phyloP scores from a whole-genome alignment of 2,329 filamentous ascomycete species.

The Hypoxylon sp. region DNA sequence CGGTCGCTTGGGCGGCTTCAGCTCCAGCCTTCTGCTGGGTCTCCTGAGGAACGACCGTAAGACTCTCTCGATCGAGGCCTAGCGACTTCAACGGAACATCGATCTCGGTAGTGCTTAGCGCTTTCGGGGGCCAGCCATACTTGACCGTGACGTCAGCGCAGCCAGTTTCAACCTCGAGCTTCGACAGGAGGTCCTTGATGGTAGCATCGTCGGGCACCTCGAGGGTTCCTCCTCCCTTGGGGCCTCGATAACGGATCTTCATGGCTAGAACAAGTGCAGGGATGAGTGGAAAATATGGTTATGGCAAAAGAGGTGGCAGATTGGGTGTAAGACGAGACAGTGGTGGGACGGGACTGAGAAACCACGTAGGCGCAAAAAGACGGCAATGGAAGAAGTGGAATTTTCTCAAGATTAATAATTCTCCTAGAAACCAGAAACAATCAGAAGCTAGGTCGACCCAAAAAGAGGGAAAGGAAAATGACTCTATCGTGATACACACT shows the following conservation, averaged over 20 bases:
- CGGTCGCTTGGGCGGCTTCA: conserved; percentile 6
- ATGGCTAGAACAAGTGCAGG: conserved; percentile 59
- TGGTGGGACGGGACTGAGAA: not conserved
- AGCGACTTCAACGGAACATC: conserved; percentile 62
- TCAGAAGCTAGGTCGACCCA: conserved; percentile 4
- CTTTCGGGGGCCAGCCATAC: conserved; percentile 84
- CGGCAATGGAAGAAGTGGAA: not conserved
- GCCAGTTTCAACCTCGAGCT: conserved; percentile 72
- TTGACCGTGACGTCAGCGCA: conserved; percentile 80
- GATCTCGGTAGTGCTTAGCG: conserved; percentile 70
- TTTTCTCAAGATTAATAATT: conserved; percentile 7
- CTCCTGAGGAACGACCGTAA: conserved; percentile 62
- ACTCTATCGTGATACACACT: conserved; percentile 1
- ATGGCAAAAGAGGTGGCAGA: not conserved
- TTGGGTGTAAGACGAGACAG: not conserved
- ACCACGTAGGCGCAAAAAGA: conserved; percentile 8
- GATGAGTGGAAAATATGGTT: not conserved
- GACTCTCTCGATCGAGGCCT: conserved; percentile 63
- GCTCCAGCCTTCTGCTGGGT: conserved; percentile 13
- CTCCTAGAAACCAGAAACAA: conserved; percentile 10
- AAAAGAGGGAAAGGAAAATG: not conserved
- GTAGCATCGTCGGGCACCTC: conserved; percentile 76
- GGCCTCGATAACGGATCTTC: conserved; percentile 80
- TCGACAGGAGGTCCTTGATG: conserved; percentile 67
- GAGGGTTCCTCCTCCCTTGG: conserved; percentile 77